Evolutionary conservation across 495 filamentous ascomycete species (phyloP).

Genomic region (Aspergillus indologenus): DNA sequence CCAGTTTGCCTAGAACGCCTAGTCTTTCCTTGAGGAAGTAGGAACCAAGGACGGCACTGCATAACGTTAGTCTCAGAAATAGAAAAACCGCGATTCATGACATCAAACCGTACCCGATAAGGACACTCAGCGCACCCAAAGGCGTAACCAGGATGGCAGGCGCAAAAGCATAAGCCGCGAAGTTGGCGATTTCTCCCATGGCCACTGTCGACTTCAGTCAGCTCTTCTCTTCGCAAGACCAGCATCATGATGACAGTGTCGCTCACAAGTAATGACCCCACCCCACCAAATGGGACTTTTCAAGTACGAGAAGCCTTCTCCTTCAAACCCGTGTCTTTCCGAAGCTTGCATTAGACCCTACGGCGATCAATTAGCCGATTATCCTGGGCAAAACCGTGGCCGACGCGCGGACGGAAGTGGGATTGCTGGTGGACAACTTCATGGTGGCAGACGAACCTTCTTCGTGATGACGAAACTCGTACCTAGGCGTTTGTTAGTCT

Average conservation of each 20-base stretch:
- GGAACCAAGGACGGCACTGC: conserved; percentile 80
- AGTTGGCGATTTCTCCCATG: conserved; percentile 88
- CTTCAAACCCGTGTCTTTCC: conserved; percentile 90
- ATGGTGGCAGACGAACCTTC: conserved; percentile 56
- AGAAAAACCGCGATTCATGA: not conserved
- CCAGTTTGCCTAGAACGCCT: conserved; percentile 84
- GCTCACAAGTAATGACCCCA: conserved; percentile 80
- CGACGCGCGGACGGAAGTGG: conserved; percentile 8
- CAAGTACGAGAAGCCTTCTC: conserved; percentile 92
- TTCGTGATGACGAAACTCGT: conserved; percentile 94
- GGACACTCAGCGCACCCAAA: conserved; percentile 84
- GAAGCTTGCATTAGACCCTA: conserved; percentile 88
- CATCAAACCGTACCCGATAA: conserved; percentile 68
- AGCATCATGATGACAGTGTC: not conserved
- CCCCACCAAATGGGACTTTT: conserved; percentile 94
- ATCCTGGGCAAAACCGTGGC: not conserved
- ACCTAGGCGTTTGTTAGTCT: conserved; percentile 48
- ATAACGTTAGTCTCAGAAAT: conserved; percentile 26
- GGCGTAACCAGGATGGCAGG: conserved; percentile 96
- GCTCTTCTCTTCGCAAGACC: conserved; percentile 8
- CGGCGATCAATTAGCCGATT: conserved; percentile 20
- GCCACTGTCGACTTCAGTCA: conserved; percentile 52
- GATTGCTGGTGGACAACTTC: not conserved
- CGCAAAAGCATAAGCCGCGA: conserved; percentile 96
- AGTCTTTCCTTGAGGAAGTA: conserved; percentile 90